Conservation (phyloP, 169 alveolate genomes). For the Cryptosporidium baileyi region DNA sequence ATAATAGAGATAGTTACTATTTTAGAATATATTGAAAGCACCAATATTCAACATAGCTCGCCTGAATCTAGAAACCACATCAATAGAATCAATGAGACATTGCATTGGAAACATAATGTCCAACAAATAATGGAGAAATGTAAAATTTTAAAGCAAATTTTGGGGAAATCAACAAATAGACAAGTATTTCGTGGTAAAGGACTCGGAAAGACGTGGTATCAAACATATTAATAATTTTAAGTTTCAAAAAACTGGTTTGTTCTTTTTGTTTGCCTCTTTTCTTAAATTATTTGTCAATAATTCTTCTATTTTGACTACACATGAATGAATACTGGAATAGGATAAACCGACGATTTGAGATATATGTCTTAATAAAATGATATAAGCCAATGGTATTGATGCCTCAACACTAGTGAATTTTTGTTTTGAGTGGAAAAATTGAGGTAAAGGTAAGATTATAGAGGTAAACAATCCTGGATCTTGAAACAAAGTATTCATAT, state of each 20-base stretch:
- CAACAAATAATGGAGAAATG: conserved; percentile 17
- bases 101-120: neutral
- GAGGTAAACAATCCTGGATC: conserved; percentile 54
- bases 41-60: neutral
- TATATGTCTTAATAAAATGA: neutral
- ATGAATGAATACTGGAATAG: conserved; percentile 6
- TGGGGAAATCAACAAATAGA: conserved; percentile 24
- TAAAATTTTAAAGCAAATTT: conserved; percentile 27
- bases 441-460: conserved; percentile 32
- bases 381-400: conserved; percentile 28
- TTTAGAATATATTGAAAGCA: conserved; percentile 44
- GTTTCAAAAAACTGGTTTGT: neutral
- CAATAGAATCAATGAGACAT: neutral
- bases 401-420: conserved; percentile 10
- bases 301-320: conserved; percentile 55
- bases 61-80: neutral
- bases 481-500: conserved; percentile 15
- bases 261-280: neutral
- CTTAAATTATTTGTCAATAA: neutral
- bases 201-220: conserved; percentile 54
- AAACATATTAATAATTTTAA: neutral
- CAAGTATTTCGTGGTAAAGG: conserved; percentile 40
- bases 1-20: conserved; percentile 37
- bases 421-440: conserved; percentile 65
- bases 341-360: conserved; percentile 36